A percentile compares a stretch with the other conserved stretches of the same genome.
These are phyloP conservation scores for Ophiosphaerella korrae DNA, from an alignment of 2,329 filamentous ascomycete genomes.

Conservation along the genomic window DNA sequence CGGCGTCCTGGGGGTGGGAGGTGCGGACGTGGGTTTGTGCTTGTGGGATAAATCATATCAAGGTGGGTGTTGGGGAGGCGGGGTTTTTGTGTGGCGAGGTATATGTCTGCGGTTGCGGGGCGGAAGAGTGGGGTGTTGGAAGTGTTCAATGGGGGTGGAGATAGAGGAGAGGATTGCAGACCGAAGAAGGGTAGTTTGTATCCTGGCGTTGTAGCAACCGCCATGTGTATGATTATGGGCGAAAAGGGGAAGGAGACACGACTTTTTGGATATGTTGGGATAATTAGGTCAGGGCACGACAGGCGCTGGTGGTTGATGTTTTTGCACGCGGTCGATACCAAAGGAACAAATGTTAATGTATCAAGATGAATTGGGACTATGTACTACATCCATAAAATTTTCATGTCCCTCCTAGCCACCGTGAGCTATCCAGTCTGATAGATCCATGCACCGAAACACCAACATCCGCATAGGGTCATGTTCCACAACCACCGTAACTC, in stretches of 20 bases:
- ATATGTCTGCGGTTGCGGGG: conserved; percentile 28
- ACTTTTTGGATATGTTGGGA: conserved; percentile 15
- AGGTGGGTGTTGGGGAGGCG: conserved; percentile 27
- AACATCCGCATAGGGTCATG: conserved; percentile 13
- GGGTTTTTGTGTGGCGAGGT: conserved; percentile 38
- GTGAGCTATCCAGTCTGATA: conserved; percentile 25
- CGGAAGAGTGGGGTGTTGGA: conserved; percentile 35
- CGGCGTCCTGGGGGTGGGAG: conserved; percentile 14
- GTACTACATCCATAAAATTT: conserved; percentile 24
- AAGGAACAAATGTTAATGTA: conserved; percentile 2
- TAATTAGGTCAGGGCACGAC: conserved; percentile 12
- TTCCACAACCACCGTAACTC: conserved; percentile 24
- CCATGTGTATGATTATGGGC: conserved; percentile 38
- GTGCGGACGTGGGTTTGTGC: conserved; percentile 21
- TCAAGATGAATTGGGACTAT: conserved; percentile 21
- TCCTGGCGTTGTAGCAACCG: conserved; percentile 38
- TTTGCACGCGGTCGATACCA: not conserved
- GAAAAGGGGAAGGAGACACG: conserved; percentile 43
- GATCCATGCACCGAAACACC: conserved; percentile 7
- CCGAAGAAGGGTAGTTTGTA: conserved; percentile 33
- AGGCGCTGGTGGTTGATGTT: conserved; percentile 12
- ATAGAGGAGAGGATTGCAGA: conserved; percentile 1
- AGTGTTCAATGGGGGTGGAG: conserved; percentile 26
- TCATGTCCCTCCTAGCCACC: not conserved
- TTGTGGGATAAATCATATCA: conserved; percentile 40